A percentile compares a stretch with the other conserved stretches of the same genome.
Conservation (phyloP, 495 filamentous ascomycete genomes). For the Penicillium alfredii region DNA sequence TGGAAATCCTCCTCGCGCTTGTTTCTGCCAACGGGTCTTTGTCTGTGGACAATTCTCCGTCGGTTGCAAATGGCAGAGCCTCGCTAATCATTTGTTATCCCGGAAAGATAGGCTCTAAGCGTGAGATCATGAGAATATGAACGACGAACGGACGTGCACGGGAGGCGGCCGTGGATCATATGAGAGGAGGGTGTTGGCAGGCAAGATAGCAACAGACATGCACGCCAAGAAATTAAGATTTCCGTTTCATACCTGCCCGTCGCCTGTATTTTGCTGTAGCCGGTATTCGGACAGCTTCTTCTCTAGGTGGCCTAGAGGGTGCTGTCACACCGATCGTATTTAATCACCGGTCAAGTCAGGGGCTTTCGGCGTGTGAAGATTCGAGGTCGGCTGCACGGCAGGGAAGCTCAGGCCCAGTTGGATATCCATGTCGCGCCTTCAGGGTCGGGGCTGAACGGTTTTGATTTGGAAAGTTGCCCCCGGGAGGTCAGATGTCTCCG, state of each 20-base stretch:
- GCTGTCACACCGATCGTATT: no score
- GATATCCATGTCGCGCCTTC: constrained; percentile 5
- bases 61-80: constrained; percentile 18
- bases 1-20: constrained; percentile 13
- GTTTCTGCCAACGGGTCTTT: constrained; percentile 11
- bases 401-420: no score
- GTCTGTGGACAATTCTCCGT: constrained; percentile 1
- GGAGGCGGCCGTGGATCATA: constrained; percentile 1
- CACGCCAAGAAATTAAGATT: constrained; percentile 16
- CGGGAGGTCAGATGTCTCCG: constrained; percentile 79
- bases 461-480: constrained; percentile 95
- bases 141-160: constrained; percentile 22
- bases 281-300: no score
- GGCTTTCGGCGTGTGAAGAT: no score
- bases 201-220: constrained; percentile 10
- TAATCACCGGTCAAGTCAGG: no score
- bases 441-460: constrained; percentile 58
- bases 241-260: no score
- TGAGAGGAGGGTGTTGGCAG: constrained; percentile 1
- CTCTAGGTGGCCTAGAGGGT: no score
- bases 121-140: constrained; percentile 28
- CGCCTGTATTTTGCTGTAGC: no score
- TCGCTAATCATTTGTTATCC: constrained; percentile 38
- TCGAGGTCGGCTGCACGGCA: no score
- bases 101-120: constrained; percentile 45